phyloP scores from a whole-genome alignment of 306 rosid genomes.

The Astragalus membranaceus region DNA sequence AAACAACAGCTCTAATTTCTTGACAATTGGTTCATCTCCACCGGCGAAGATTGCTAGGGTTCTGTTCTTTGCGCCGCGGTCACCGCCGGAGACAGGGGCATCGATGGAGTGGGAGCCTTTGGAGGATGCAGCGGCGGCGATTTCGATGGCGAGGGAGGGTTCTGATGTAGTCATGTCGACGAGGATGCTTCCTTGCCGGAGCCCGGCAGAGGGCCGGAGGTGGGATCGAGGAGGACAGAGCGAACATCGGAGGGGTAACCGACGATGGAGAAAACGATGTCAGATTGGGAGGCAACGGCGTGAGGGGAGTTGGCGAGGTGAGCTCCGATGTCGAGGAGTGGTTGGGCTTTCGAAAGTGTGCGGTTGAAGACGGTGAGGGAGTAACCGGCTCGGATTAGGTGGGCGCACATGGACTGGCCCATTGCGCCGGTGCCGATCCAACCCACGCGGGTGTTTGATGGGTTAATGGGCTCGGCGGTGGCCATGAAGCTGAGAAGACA shows the following conservation, averaged over 20 bases:
- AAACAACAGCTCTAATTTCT: conserved; percentile 35
- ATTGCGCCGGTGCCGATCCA: no score
- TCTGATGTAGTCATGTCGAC: conserved; percentile 96
- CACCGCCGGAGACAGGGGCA: conserved; percentile 93
- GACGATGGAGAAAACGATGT: conserved; percentile 83
- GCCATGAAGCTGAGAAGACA: conserved; percentile 42
- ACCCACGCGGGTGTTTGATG: no score
- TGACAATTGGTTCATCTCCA: conserved; percentile 44
- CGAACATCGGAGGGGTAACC: conserved; percentile 95
- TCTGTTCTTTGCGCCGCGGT: conserved; percentile 69
- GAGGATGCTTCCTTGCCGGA: conserved; percentile 69
- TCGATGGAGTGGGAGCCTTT: conserved; percentile 57
- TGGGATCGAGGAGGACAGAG: conserved; percentile 63
- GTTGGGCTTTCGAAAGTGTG: no score
- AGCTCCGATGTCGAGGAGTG: no score
- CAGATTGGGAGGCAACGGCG: conserved; percentile 66
- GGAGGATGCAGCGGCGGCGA: conserved; percentile 43
- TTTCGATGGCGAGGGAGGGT: conserved; percentile 81
- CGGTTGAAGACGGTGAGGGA: no score
- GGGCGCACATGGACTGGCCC: no score
- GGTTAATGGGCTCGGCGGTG: no score
- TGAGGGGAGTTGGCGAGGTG: no score
- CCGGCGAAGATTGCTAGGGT: conserved; percentile 73
- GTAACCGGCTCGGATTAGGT: no score
- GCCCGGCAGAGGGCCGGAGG: conserved; percentile 74